A percentile compares a stretch with the other conserved stretches of the same genome.
Evolutionary conservation across 2,329 filamentous ascomycete species (phyloP).

Genomic region (Raffaelea arxii): DNA sequence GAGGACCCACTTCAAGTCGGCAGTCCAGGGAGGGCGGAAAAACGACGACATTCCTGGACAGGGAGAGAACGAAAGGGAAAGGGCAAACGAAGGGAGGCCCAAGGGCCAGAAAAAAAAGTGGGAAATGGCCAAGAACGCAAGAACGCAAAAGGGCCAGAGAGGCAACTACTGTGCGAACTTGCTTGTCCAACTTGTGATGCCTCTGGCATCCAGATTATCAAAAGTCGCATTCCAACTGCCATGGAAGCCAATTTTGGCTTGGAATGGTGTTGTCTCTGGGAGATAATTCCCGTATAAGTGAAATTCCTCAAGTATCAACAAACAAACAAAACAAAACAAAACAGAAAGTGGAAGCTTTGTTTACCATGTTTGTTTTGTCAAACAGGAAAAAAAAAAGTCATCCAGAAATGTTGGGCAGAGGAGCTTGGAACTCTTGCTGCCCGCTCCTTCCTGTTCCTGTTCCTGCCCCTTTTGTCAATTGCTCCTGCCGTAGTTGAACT

Average conservation of each 20-base stretch:
- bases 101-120: no score
- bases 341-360: no score
- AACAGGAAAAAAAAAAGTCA: background rate
- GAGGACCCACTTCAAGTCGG: no score
- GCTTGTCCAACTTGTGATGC: background rate
- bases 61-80: background rate
- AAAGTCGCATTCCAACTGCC: slow-evolving; percentile 1
- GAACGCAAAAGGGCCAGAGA: no score
- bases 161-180: background rate
- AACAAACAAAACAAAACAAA: background rate
- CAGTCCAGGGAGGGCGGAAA: no score
- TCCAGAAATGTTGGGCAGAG: background rate
- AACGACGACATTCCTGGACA: background rate
- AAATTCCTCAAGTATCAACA: no score
- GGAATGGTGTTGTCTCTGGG: background rate
- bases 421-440: background rate
- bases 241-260: background rate
- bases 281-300: background rate
- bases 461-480: no score
- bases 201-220: background rate
- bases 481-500: no score
- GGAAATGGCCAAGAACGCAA: no score
- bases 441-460: no score
- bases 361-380: no score
- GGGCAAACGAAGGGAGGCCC: background rate